Evolutionary conservation across 129 eudicot genomes (phyloP), one percentile per base, ranked within the genome.

Genomic region (Flaveria sonorensis): DNA sequence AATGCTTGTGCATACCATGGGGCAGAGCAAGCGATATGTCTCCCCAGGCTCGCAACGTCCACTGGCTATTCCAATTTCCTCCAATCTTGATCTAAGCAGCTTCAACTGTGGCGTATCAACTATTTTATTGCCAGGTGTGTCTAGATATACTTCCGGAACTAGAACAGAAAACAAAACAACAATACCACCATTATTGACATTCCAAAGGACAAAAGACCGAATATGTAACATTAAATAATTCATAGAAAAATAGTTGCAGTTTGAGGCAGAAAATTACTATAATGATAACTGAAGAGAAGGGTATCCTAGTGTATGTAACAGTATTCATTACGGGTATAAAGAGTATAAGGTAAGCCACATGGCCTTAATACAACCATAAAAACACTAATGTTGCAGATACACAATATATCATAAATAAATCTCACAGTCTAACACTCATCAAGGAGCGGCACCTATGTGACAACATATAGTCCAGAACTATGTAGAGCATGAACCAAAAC

Each of bases 21-120:
- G 92, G 77, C 92, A 88, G 18, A 78, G 51, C 59, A 88, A 79
- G 68, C 73, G 53, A 78, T 72, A 10, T 48, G 69, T 64, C 60
- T 88, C 85, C 30, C 92, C 92, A 2, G 92, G 86, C 42, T 20
- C 60, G 73, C 74, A 83, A 30, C 65, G 55, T 63, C 53, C 51
- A 69, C 74, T 72, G 68, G 76, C 79, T 26, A 88, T 83, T 45
- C 92, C 89, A 73, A 88, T 43, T 43, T 68, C 62, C 56, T 71
- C 71, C 78, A 88, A 74, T 72, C 85, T 88, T 63, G 48, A 30
- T 77, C 51, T 81, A 68, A 88, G 80, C 56, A 51, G 48, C 83
- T 51, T 61, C 64, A 88, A 68, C 28, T 71, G 53, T 9, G 46
- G 45, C 16, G 60, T 12, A 71, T 80, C 81, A 10, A 50, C 70